phyloP scores from a whole-genome alignment of 768 basidiomycete genomes.

The Macrolepiota albuminosa region DNA sequence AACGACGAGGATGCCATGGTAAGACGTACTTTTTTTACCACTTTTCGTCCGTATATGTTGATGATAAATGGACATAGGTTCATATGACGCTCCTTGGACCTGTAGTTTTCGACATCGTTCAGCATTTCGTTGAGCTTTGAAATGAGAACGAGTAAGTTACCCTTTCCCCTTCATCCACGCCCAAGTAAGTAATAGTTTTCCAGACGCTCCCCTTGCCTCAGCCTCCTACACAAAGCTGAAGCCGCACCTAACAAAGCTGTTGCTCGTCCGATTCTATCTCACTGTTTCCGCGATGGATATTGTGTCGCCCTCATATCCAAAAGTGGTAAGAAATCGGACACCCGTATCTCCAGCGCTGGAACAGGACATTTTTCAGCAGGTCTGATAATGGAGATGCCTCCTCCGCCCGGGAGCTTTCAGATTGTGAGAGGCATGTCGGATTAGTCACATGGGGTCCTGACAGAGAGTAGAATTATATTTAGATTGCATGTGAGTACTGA shows the following conservation, averaged over 20 bases:
- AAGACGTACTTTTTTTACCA: no score
- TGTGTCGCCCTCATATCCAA: conserved; percentile 43
- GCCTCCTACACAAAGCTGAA: conserved; percentile 69
- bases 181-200: conserved; percentile 17
- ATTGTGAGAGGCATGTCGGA: no score
- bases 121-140: conserved; percentile 80
- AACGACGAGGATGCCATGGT: no score
- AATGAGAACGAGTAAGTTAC: conserved; percentile 71
- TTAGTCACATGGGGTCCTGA: no score
- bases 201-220: conserved; percentile 46
- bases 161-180: neutral
- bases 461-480: no score
- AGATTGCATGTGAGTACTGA: no score
- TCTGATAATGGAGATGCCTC: no score
- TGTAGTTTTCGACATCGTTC: conserved; percentile 63
- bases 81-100: conserved; percentile 50
- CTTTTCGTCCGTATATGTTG: no score
- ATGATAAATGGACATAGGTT: conserved; percentile 20
- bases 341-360: conserved; percentile 43
- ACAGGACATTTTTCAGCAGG: conserved; percentile 22
- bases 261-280: no score
- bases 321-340: conserved; percentile 54
- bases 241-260: conserved; percentile 52
- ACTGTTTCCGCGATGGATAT: neutral
- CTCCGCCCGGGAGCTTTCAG: no score